Conservation (phyloP, 768 basidiomycete species). For the Boletus coccyginus region DNA sequence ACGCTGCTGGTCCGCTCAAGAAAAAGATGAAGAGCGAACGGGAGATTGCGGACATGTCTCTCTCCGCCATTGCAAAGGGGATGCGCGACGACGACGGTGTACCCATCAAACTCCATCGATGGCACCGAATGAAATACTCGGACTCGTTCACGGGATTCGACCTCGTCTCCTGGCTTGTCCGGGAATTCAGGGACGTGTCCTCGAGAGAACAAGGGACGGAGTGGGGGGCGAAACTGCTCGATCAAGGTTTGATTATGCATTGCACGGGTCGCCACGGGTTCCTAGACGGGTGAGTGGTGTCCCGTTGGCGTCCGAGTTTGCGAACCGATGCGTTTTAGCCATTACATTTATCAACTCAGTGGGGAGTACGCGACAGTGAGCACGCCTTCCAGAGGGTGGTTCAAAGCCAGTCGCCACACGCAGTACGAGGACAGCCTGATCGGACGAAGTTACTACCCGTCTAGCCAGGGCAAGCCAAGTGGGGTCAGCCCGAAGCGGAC, state of each 20-base stretch:
- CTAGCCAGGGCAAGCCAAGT: slow-evolving; percentile 34
- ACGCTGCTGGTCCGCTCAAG: slow-evolving; percentile 65
- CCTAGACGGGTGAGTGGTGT: slow-evolving; percentile 69
- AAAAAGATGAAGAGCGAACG: slow-evolving; percentile 82
- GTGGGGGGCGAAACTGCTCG: slow-evolving; percentile 72
- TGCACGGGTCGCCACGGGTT: slow-evolving; percentile 77
- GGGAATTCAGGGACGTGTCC: slow-evolving; percentile 86
- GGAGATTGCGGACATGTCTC: slow-evolving; percentile 64
- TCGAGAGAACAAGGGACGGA: slow-evolving; percentile 78
- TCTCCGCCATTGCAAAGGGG: slow-evolving; percentile 66
- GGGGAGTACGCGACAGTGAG: slow-evolving; percentile 71
- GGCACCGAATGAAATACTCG: slow-evolving; percentile 72
- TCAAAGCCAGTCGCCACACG: slow-evolving; percentile 46
- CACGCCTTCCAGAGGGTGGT: slow-evolving; percentile 68
- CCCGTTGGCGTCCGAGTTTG: not conserved
- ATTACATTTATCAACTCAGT: slow-evolving; percentile 85
- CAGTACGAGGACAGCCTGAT: slow-evolving; percentile 42
- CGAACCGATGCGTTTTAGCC: slow-evolving; percentile 41
- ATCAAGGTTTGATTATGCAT: slow-evolving; percentile 86
- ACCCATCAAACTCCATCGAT: slow-evolving; percentile 79
- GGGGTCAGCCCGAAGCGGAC: slow-evolving; percentile 42
- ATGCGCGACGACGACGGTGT: slow-evolving; percentile 87
- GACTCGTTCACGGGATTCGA: slow-evolving; percentile 89
- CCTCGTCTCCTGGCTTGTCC: slow-evolving; percentile 88
- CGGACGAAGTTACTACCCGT: slow-evolving; percentile 36